Evolutionary conservation across 1,284 basidiomycete species (phyloP).

Genomic region (Phaffia rhodozyma): DNA sequence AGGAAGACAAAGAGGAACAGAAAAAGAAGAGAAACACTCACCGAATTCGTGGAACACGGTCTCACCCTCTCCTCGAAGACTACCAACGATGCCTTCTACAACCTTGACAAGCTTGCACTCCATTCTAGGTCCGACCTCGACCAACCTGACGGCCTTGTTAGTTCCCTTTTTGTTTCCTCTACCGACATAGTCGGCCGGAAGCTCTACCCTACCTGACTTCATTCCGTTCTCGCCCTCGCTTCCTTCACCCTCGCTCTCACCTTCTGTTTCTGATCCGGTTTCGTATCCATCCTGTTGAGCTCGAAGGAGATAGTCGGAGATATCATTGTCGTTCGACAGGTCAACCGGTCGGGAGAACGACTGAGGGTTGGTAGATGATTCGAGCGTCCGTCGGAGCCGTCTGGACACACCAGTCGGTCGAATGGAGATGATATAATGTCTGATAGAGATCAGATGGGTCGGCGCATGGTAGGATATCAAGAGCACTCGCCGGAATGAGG

Average conservation of each 20-base stretch:
- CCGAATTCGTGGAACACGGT: conserved; percentile 88
- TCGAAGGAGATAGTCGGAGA: conserved; percentile 86
- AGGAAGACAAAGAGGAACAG: background rate
- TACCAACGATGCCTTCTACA: conserved; percentile 77
- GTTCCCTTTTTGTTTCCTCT: conserved; percentile 84
- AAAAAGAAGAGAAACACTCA: conserved; percentile 32
- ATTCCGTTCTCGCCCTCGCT: conserved; percentile 53
- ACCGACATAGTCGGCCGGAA: conserved; percentile 88
- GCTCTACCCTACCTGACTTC: conserved; percentile 46
- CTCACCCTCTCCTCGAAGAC: conserved; percentile 30
- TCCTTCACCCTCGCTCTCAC: conserved; percentile 63
- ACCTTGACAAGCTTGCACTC: conserved; percentile 90
- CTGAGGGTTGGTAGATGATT: conserved; percentile 27
- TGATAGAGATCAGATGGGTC: conserved; percentile 76
- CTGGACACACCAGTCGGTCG: conserved; percentile 88
- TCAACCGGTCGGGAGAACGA: conserved; percentile 47
- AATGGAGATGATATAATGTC: conserved; percentile 91
- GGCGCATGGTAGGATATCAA: conserved; percentile 83
- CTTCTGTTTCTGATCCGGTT: conserved; percentile 49
- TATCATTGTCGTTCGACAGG: conserved; percentile 78
- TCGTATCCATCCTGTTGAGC: conserved; percentile 57
- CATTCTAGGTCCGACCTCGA: conserved; percentile 92
- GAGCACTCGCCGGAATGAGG: conserved; percentile 78
- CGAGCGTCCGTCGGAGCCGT: conserved; percentile 74
- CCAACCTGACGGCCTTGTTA: conserved; percentile 77